A percentile compares a stretch with the other conserved stretches of the same genome.
These are phyloP conservation scores for Nakazawaea molendinolei DNA, from an alignment of 805 yeast species.

Conservation along the genomic window DNA sequence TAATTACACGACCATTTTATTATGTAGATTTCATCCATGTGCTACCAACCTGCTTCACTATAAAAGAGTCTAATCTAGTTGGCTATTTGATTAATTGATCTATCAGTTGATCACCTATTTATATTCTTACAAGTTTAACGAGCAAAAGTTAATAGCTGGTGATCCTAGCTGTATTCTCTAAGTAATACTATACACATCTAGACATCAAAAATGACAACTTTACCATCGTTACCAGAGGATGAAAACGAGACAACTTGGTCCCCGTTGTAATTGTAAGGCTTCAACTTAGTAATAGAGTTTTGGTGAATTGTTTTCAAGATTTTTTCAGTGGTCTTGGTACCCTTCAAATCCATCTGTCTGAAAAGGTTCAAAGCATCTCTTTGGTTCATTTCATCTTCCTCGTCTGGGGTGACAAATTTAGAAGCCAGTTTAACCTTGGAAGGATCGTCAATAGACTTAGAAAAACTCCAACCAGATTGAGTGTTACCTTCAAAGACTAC, in stretches of 20 bases:
- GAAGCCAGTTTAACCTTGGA: conserved; percentile 19
- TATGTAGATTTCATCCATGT: no score
- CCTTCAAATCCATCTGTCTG: conserved; percentile 92
- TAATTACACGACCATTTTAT: no score
- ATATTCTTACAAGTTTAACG: no score
- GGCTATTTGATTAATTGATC: no score
- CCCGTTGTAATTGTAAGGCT: conserved; percentile 34
- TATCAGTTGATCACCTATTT: no score
- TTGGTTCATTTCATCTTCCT: conserved; percentile 53
- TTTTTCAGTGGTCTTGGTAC: conserved; percentile 45
- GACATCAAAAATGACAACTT: conserved; percentile 69
- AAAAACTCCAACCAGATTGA: conserved; percentile 52
- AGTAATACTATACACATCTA: no score
- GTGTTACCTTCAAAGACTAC: conserved; percentile 72
- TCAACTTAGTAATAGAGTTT: conserved; percentile 73
- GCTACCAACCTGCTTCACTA: no score
- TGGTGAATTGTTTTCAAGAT: conserved; percentile 78
- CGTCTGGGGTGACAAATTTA: conserved; percentile 26
- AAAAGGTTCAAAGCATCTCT: conserved; percentile 88
- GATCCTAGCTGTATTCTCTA: no score
- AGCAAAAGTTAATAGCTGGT: no score
- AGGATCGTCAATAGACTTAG: conserved; percentile 58
- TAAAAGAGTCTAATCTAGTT: no score
- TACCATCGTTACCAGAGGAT: conserved; percentile 86
- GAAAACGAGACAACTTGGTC: conserved; percentile 53